A percentile compares a stretch with the other conserved stretches of the same genome.
Conservation (phyloP, 2,329 filamentous ascomycete species). For the Alternaria tenuissima region DNA sequence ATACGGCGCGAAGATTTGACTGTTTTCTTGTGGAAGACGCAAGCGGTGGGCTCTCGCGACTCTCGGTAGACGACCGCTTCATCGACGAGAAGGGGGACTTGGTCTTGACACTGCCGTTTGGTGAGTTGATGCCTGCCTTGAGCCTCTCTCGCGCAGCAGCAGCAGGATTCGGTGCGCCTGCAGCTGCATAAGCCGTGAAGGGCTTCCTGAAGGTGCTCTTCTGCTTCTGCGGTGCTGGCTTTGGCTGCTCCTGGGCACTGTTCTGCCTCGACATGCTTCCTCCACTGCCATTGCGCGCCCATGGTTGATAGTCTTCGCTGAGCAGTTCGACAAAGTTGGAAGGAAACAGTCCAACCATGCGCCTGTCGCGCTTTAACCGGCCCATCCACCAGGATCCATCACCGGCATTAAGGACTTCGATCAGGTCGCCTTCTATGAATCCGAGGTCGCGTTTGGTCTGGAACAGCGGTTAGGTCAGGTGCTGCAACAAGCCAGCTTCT, state of each 20-base stretch:
- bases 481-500: constrained; percentile 12
- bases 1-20: constrained; percentile 50
- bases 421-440: constrained; percentile 96
- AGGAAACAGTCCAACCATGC: constrained; percentile 91
- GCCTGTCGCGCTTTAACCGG: constrained; percentile 84
- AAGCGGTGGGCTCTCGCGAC: constrained; percentile 43
- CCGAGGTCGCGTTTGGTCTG: constrained; percentile 90
- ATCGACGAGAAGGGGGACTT: constrained; percentile 61
- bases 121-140: constrained; percentile 40
- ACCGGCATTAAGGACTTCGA: constrained; percentile 96
- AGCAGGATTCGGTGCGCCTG: constrained; percentile 52
- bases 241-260: constrained; percentile 56
- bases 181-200: constrained; percentile 68
- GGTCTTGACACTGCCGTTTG: constrained; percentile 48
- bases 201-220: constrained; percentile 70
- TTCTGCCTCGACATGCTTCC: constrained; percentile 60
- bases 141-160: constrained; percentile 49
- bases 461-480: constrained; percentile 29
- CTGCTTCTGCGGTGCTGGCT: constrained; percentile 55
- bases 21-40: constrained; percentile 30
- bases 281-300: constrained; percentile 63
- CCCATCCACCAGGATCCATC: constrained; percentile 99
- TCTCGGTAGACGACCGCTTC: constrained; percentile 55
- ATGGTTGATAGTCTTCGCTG: constrained; percentile 82
- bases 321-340: constrained; percentile 97